phyloP scores from a whole-genome alignment of 768 basidiomycete genomes.

The Russula ochroleuca region DNA sequence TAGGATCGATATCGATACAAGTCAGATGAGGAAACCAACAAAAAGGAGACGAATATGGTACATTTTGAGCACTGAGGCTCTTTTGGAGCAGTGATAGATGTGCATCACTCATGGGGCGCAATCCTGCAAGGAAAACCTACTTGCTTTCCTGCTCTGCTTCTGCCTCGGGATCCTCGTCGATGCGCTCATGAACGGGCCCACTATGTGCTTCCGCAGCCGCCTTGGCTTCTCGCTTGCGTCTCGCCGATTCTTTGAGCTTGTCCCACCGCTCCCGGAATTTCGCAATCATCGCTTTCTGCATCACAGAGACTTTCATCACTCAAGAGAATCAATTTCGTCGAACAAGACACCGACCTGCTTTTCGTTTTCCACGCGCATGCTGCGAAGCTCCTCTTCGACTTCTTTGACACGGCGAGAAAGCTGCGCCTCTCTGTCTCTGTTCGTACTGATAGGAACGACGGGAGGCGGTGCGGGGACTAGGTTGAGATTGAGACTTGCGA shows the following conservation, averaged over 20 bases:
- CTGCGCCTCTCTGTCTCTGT: slow-evolving; percentile 49
- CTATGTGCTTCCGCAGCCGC: slow-evolving; percentile 50
- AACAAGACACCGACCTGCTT: slow-evolving; percentile 56
- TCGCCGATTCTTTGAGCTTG: slow-evolving; percentile 83
- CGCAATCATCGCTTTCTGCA: slow-evolving; percentile 74
- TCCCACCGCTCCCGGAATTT: slow-evolving; percentile 87
- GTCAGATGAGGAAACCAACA: slow-evolving; percentile 2
- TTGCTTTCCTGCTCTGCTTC: slow-evolving; percentile 55
- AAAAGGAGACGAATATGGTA: slow-evolving; percentile 21
- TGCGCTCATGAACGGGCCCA: slow-evolving; percentile 54
- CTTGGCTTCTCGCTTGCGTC: slow-evolving; percentile 76
- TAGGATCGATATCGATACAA: slow-evolving; percentile 19
- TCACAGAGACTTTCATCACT: slow-evolving; percentile 17
- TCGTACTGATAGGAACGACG: slow-evolving; percentile 52
- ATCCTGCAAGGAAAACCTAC: background rate
- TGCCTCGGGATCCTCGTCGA: slow-evolving; percentile 60
- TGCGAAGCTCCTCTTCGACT: slow-evolving; percentile 72
- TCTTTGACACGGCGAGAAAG: slow-evolving; percentile 56
- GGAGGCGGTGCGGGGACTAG: slow-evolving; percentile 46
- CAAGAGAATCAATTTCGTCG: slow-evolving; percentile 11
- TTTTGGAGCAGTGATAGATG: background rate
- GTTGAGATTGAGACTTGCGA: slow-evolving; percentile 55
- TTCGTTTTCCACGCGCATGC: slow-evolving; percentile 65
- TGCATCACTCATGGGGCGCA: background rate
- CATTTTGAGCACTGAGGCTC: slow-evolving; percentile 19